Evolutionary conservation across 2,329 filamentous ascomycete species (phyloP).

Genomic region (Hymenoscyphus albidus): DNA sequence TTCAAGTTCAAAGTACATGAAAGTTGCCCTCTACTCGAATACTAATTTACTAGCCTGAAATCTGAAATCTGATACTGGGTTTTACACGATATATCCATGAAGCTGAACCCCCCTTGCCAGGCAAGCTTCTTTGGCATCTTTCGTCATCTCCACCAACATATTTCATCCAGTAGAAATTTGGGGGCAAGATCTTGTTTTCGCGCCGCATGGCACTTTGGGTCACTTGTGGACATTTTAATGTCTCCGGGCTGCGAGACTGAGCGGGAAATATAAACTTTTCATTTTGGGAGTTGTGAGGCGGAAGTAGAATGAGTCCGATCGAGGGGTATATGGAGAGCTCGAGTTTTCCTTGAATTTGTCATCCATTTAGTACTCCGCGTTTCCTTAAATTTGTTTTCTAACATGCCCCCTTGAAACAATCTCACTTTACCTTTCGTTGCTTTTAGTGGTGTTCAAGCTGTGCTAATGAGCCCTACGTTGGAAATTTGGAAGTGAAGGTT

Average conservation of each 20-base stretch:
- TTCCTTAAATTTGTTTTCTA: neutral
- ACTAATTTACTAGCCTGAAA: no score
- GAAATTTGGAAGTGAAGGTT: neutral
- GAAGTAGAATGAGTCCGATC: neutral
- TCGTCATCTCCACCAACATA: slow-evolving; percentile 6
- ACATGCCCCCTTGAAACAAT: neutral
- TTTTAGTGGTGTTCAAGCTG: neutral
- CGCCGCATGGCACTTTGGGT: neutral
- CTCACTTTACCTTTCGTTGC: neutral
- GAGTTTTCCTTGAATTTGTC: neutral
- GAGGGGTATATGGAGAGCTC: neutral
- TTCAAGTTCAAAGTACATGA: neutral
- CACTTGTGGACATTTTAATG: neutral
- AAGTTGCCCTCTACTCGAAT: neutral
- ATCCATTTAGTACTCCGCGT: neutral
- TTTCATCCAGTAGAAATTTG: neutral
- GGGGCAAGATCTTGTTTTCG: neutral
- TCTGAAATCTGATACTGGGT: no score
- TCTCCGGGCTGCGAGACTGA: neutral
- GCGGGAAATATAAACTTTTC: neutral
- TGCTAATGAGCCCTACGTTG: slow-evolving; percentile 3
- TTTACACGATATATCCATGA: neutral
- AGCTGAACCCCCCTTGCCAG: neutral
- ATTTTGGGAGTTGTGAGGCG: slow-evolving; percentile 1
- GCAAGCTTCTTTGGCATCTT: slow-evolving; percentile 6